A percentile compares a stretch with the other conserved stretches of the same genome.
phyloP scores from a whole-genome alignment of 768 basidiomycete species.

The Hericium rajendrae region DNA sequence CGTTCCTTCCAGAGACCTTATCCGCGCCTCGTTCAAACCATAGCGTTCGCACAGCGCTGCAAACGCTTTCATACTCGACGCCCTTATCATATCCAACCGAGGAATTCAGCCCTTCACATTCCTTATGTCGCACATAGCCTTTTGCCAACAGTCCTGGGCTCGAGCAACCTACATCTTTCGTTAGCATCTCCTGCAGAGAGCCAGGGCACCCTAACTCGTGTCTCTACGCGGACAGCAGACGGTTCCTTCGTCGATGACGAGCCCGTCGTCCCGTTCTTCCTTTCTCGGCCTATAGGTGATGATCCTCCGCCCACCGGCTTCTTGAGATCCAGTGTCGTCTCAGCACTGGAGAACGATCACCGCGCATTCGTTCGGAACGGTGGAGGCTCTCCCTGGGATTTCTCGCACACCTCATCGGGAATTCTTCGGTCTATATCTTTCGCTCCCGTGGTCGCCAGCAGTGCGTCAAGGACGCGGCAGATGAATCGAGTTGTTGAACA shows the following conservation, averaged over 20 bases:
- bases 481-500: background rate
- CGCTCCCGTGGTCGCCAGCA: background rate
- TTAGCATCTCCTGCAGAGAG: background rate
- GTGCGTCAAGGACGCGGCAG: background rate
- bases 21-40: no score
- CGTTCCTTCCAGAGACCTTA: no score
- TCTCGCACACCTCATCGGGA: background rate
- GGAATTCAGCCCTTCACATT: no score
- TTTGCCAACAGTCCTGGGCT: background rate
- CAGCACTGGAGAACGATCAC: background rate
- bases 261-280: background rate
- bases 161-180: background rate
- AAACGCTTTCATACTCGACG: no score
- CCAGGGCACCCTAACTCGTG: background rate
- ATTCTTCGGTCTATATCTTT: background rate
- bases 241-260: background rate
- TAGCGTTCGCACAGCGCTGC: no score
- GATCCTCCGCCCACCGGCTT: background rate
- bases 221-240: background rate
- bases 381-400: background rate
- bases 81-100: no score
- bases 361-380: background rate
- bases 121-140: background rate
- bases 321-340: background rate
- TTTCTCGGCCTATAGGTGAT: background rate